phyloP scores from a whole-genome alignment of 1,284 basidiomycete species.

The Leccinum angustisporum region DNA sequence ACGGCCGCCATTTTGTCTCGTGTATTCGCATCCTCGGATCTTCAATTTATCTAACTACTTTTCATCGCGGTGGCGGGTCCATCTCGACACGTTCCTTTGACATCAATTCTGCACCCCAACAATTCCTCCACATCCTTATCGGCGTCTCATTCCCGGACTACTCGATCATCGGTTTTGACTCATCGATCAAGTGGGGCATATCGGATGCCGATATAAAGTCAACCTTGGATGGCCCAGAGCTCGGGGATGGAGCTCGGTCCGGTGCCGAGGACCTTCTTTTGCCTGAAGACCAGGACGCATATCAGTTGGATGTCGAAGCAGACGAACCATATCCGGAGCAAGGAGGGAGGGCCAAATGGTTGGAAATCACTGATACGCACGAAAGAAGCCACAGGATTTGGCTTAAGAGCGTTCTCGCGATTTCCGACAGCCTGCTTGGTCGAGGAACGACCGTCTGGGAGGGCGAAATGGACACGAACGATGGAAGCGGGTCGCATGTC shows the following conservation, averaged over 20 bases:
- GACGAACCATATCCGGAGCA: neutral
- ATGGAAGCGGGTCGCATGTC: neutral
- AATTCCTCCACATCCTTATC: neutral
- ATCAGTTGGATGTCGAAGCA: neutral
- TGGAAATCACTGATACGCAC: neutral
- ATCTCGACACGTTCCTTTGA: neutral
- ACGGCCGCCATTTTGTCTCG: neutral
- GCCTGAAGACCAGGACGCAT: neutral
- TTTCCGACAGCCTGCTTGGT: slow-evolving; percentile 6
- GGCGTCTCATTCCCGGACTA: neutral
- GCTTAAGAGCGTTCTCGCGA: neutral
- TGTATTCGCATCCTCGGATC: neutral
- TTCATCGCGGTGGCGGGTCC: neutral
- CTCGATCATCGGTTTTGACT: neutral
- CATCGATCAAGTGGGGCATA: neutral
- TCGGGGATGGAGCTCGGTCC: neutral
- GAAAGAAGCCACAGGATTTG: neutral
- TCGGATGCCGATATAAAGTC: neutral
- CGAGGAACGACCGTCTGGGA: slow-evolving; percentile 10
- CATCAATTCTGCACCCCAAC: neutral
- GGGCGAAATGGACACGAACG: neutral
- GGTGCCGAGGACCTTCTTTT: neutral
- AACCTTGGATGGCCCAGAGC: neutral
- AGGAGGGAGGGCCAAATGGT: neutral
- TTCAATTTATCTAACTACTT: neutral